Base-by-base conservation (phyloP, 768 basidiomycete genomes). In the Mycena polygramma region DNA sequence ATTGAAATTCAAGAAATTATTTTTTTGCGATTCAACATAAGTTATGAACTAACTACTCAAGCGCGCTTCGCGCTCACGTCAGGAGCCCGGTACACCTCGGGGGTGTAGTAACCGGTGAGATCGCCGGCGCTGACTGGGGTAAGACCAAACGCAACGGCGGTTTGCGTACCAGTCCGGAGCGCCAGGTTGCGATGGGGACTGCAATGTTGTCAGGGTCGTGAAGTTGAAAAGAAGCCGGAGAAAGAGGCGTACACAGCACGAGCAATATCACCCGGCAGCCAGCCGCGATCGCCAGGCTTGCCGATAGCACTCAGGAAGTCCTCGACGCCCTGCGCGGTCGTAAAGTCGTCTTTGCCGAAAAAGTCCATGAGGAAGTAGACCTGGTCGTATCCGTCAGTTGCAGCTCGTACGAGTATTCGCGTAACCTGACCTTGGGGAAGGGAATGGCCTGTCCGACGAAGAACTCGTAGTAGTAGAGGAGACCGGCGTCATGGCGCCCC, bases 21-120 rank as follows among this genome's bases (percentile, higher is more conserved):
- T 30, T 6, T 30, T 30, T 30, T 30, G 30, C 30, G 30, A 30
- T 30, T 30, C 30, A 30, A 30, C 30, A 30, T 30, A 30, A 30
- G 30, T 30, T 30, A 30, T 30, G 30, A 30, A 30, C 30, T 30
- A 30, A 30, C 30, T 30, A 30, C 30, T 30, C 30, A 30, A 30
- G 30, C 6, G 30, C 30, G 30, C 30, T 30, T 30, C n/a, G n/a
- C n/a, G n/a, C n/a, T n/a, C 30, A 30, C 30, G 30, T 61, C 59
- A 35, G 59, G 24, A 61, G 48, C 48, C n/a, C 59, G 59, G 59
- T 20, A 72, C 20, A 74, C 45, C 60, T 74, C 73, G 17, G 70
- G 46, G 45, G 64, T 68, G 36, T 74, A 69, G 68, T 72, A 74
- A 35, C 68, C 68, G 20, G 71, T 72, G 22, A 72, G 61, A 24